A percentile compares a stretch with the other conserved stretches of the same genome.
phyloP scores from a whole-genome alignment of 768 basidiomycete genomes.

The Russula ochroleuca region DNA sequence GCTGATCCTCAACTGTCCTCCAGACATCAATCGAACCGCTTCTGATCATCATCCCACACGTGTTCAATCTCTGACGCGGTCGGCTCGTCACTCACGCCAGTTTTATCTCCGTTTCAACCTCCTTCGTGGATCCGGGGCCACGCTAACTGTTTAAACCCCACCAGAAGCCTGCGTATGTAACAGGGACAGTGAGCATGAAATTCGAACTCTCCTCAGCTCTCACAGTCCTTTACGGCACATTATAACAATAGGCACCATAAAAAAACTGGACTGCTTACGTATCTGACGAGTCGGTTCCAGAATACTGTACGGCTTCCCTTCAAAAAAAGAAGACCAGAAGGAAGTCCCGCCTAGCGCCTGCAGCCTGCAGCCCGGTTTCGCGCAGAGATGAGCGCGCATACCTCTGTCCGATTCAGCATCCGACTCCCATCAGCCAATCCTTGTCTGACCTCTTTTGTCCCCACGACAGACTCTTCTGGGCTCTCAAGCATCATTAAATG shows the following conservation, averaged over 20 bases:
- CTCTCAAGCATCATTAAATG: background rate
- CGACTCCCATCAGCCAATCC: conserved; percentile 3
- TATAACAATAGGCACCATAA: conserved; percentile 14
- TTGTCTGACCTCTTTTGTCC: background rate
- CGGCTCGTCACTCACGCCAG: too few relatives aligned
- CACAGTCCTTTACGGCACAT: conserved; percentile 18
- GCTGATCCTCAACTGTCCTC: too few relatives aligned
- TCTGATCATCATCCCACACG: background rate
- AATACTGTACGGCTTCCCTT: conserved; percentile 1
- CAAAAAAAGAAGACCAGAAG: conserved; percentile 12
- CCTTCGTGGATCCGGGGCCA: conserved; percentile 4
- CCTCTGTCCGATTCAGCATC: conserved; percentile 1
- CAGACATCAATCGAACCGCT: background rate
- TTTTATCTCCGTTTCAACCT: background rate
- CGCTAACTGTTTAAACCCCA: conserved; percentile 5
- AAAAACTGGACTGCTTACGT: conserved; percentile 13
- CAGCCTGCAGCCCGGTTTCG: conserved; percentile 8
- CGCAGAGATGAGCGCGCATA: conserved; percentile 9
- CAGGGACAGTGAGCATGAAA: background rate
- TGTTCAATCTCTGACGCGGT: too few relatives aligned
- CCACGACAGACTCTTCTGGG: background rate
- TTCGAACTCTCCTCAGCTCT: background rate
- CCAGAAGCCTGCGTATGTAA: too few relatives aligned
- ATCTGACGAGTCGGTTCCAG: conserved; percentile 10
- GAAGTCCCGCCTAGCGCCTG: conserved; percentile 15